These are phyloP conservation scores for Diplodia scrobiculata DNA, from an alignment of 2,329 filamentous ascomycete genomes.

Conservation along the genomic window DNA sequence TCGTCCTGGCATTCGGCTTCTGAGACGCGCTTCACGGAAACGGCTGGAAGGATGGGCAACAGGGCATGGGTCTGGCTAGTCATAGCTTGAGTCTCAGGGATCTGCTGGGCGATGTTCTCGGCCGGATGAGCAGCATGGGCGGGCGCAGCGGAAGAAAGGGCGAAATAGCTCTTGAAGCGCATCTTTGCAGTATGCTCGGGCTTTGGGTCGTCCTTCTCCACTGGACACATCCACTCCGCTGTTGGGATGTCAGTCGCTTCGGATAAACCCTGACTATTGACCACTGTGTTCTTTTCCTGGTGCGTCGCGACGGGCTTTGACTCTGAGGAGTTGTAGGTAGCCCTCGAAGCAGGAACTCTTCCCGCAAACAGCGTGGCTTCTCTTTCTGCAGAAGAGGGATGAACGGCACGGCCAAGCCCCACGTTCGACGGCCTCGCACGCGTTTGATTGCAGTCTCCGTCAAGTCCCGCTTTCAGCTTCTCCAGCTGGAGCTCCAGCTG, in stretches of 20 bases:
- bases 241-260: not conserved
- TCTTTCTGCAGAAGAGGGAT: not conserved
- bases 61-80: not conserved
- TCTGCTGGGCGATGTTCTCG: no score
- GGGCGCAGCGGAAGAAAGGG: not conserved
- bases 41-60: not conserved
- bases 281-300: not conserved
- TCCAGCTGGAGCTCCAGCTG: not conserved
- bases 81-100: no score
- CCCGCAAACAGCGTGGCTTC: not conserved
- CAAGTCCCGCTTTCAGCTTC: not conserved
- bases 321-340: not conserved
- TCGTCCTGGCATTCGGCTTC: not conserved
- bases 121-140: not conserved
- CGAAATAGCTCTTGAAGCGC: constrained; percentile 3
- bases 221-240: constrained; percentile 9
- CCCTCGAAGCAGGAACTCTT: not conserved
- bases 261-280: no score
- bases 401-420: not conserved
- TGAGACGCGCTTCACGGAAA: not conserved
- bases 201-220: not conserved
- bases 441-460: not conserved
- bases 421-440: not conserved
- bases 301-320: not conserved
- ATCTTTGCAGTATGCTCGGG: not conserved